These are phyloP conservation scores for Solanum corneliomulleri DNA, from an alignment of 257 asterid species.

Conservation along the genomic window DNA sequence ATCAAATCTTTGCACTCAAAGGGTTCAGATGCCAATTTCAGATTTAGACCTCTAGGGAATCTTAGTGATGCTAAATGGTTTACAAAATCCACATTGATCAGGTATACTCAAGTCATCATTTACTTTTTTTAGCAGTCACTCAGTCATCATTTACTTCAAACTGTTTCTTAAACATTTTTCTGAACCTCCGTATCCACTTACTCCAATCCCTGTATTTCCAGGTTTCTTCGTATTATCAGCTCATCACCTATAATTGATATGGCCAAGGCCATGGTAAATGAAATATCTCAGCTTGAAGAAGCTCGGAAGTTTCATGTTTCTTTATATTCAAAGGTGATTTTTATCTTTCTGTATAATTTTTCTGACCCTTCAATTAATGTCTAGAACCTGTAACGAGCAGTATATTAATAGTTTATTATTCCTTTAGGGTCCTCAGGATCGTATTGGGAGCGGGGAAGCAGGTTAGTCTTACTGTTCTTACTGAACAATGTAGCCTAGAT, in stretches of 20 bases:
- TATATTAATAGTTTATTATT: not conserved
- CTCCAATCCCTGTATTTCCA: conserved; percentile 17
- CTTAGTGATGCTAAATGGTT: conserved; percentile 51
- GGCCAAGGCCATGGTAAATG: conserved; percentile 42
- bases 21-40: conserved; percentile 50
- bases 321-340: conserved; percentile 55
- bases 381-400: not conserved
- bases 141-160: not conserved
- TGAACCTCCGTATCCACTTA: not conserved
- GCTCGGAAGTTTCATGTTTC: conserved; percentile 71
- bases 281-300: conserved; percentile 89
- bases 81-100: conserved; percentile 57
- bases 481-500: not conserved
- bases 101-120: conserved; percentile 23
- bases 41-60: conserved; percentile 38
- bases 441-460: conserved; percentile 20
- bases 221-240: conserved; percentile 64
- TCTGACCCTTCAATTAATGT: not conserved
- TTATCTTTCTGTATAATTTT: not conserved
- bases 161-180: not conserved
- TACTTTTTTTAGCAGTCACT: not conserved
- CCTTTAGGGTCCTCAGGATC: conserved; percentile 41
- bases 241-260: conserved; percentile 38
- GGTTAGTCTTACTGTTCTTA: conserved; percentile 26
- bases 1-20: conserved; percentile 42